Evolutionary conservation across 768 basidiomycete genomes (phyloP).

Genomic region (Termitomyces heimii): DNA sequence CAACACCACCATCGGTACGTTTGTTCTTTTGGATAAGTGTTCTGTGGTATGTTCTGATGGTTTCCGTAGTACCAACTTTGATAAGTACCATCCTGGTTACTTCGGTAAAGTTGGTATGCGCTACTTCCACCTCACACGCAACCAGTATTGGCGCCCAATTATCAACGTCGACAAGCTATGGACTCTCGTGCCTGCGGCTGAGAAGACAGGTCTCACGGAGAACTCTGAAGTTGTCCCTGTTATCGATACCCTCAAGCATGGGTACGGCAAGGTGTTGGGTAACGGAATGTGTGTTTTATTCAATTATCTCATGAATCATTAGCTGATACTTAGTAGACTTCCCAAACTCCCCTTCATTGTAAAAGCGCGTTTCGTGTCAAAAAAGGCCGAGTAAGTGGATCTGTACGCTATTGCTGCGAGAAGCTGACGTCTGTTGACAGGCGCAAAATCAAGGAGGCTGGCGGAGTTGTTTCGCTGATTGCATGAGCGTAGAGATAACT

Average conservation of each 20-base stretch:
- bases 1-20: constrained; percentile 96
- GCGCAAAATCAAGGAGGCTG: constrained; percentile 86
- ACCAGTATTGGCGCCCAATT: constrained; percentile 86
- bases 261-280: constrained; percentile 93
- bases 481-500: constrained; percentile 50
- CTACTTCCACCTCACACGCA: constrained; percentile 92
- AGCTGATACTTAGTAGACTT: constrained; percentile 39
- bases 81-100: constrained; percentile 99
- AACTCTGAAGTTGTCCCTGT: constrained; percentile 87
- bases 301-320: not conserved
- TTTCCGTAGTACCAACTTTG: constrained; percentile 78
- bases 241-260: constrained; percentile 78
- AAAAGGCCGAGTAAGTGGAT: constrained; percentile 64
- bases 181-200: constrained; percentile 80
- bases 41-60: not conserved
- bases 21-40: not conserved
- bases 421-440: constrained; percentile 18
- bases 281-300: constrained; percentile 71
- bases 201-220: constrained; percentile 73
- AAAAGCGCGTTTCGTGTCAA: constrained; percentile 94
- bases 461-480: constrained; percentile 88
- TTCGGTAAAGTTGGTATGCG: constrained; percentile 99
- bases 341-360: constrained; percentile 94
- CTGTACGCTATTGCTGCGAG: not conserved
- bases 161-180: constrained; percentile 99